These are phyloP conservation scores for Russula sp. DNA, from an alignment of 768 basidiomycete species.

Conservation along the genomic window DNA sequence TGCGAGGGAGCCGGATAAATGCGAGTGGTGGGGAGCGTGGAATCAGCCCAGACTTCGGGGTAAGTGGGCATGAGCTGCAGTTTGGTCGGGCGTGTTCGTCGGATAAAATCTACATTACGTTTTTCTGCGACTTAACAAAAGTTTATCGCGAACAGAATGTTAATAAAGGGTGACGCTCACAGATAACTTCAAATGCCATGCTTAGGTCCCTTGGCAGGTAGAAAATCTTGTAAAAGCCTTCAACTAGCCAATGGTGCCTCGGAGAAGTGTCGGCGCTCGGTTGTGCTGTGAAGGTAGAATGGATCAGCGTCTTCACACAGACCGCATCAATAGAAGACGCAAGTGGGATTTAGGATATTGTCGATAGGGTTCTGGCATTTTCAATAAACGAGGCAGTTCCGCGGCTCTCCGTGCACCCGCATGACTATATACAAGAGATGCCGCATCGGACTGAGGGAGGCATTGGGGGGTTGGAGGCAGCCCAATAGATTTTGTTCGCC, in stretches of 20 bases:
- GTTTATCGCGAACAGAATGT: neutral
- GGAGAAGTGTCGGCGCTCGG: neutral
- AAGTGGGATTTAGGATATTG: neutral
- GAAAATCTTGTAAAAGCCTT: neutral
- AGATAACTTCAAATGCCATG: neutral
- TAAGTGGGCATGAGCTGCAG: neutral
- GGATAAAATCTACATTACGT: neutral
- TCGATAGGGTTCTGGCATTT: neutral
- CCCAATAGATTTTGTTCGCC: neutral
- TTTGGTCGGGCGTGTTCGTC: neutral
- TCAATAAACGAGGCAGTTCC: neutral
- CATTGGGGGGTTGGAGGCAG: neutral
- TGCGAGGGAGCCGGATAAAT: slow-evolving; percentile 4
- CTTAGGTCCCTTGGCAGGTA: neutral
- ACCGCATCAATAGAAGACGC: slow-evolving; percentile 3
- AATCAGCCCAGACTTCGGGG: neutral
- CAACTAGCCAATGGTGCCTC: neutral
- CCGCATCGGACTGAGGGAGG: neutral
- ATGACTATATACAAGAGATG: neutral
- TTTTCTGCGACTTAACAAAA: neutral
- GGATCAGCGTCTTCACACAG: neutral
- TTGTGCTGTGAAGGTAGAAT: neutral
- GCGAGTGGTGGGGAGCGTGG: slow-evolving; percentile 8
- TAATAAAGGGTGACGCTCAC: neutral
- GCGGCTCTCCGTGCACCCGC: neutral